Evolutionary conservation across 1,284 basidiomycete species (phyloP), one percentile per base, ranked within the genome.

Genomic region (Rhodofomes roseus): DNA sequence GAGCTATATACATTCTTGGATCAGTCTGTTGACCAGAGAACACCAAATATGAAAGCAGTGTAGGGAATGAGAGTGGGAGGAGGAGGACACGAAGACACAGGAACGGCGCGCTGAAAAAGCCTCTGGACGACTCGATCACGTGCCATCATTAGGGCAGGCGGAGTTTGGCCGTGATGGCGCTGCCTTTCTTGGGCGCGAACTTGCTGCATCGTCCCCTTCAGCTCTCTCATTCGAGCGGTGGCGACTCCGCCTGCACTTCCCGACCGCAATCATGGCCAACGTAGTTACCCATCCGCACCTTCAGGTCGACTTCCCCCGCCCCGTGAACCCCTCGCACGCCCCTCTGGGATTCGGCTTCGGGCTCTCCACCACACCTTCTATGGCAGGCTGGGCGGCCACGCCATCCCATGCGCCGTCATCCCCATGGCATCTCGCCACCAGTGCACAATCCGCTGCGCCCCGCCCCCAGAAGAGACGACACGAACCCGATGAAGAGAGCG

Each of bases 281-380:
- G 83, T 89, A 64, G 78, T 88, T 55, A 68, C 71, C 31, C 72
- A 74, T 53, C 75, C 73, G 51, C 80, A 86, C 54, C 82, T 84
- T 57, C 83, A 83, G 59, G 77, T 90, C 55, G 84, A 84, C 60
- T 88, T 91, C 68, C 81, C 83, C 58, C 79, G 82, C 52, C 78
- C 84, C n/a, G 81, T 84, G 20, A 79, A 79, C 59, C 82, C 87
- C 73, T 77, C 86, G 0, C 78, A 86, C 0, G 83, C 87, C 55
- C 79, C 85, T 40, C 81, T 90, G 65, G 86, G 84, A 4, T 89
- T 90, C 68, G 88, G 86, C 16, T 90, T 92, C 69, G 86, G 83
- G 39, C 73, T 89, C 23, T 75, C 82, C 43, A 69, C 72, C 60
- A 72, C 79, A 46, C 69, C 81, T 53, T 67, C 73, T 50, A 74